These are phyloP conservation scores for Gastroboletus turbinatus DNA, from an alignment of 1,284 basidiomycete species.

Conservation along the genomic window DNA sequence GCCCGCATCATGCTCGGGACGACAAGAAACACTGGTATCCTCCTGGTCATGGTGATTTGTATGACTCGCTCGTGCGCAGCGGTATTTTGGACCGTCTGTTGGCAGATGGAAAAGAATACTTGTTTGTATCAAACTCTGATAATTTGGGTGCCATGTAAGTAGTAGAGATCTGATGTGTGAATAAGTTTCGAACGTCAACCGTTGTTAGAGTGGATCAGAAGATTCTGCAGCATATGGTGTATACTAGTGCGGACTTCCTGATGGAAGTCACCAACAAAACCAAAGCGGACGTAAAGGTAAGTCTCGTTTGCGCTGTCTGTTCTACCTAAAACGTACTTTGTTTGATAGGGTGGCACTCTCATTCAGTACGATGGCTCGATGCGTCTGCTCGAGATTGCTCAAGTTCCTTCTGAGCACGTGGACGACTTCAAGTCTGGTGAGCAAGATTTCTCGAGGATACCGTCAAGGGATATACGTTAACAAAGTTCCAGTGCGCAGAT, in stretches of 20 bases:
- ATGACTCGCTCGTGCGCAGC: slow-evolving; percentile 89
- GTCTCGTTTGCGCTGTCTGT: neutral
- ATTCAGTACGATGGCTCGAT: slow-evolving; percentile 94
- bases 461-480: neutral
- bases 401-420: slow-evolving; percentile 94
- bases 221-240: slow-evolving; percentile 88
- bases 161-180: slow-evolving; percentile 64
- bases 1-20: slow-evolving; percentile 57
- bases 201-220: slow-evolving; percentile 65
- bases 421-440: slow-evolving; percentile 89
- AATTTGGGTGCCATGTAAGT: slow-evolving; percentile 95
- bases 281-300: slow-evolving; percentile 85
- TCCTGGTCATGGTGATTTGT: slow-evolving; percentile 96
- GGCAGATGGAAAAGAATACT: slow-evolving; percentile 94
- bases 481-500: slow-evolving; percentile 60
- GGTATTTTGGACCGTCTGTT: slow-evolving; percentile 94
- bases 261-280: slow-evolving; percentile 99
- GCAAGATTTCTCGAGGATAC: neutral
- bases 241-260: slow-evolving; percentile 83
- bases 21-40: slow-evolving; percentile 98
- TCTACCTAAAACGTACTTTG: neutral
- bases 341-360: slow-evolving; percentile 84
- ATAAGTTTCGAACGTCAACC: slow-evolving; percentile 16
- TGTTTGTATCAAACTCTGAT: slow-evolving; percentile 98
- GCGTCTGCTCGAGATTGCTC: slow-evolving; percentile 93